Base-by-base conservation (phyloP, 768 basidiomycete species). In the Podaxis carcinomalis region DNA sequence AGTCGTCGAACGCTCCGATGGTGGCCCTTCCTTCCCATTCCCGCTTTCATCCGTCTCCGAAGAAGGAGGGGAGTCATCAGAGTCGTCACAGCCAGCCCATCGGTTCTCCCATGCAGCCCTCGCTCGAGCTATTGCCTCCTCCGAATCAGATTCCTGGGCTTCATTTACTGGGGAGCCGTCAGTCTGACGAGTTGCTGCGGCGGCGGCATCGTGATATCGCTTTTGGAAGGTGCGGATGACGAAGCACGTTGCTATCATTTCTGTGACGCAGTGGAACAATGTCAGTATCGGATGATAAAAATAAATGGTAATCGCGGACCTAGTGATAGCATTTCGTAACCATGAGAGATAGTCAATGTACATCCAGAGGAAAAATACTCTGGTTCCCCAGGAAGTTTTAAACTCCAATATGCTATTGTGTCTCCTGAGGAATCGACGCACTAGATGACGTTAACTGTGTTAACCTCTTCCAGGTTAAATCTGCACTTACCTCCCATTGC, bases 401-500 rank as follows among this genome's bases (percentile, higher is more conserved):
- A 28, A 32, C 56, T 57, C 42, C 44, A 57, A 35, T 57, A 57
- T 3, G 56, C 56, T 4, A 57, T 35, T 1, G 56, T 57, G 21
- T 57, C 44, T 21, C 46, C 56, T 19, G 1, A 7, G 3, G 21
- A n/a, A 19, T 57, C 44, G 5, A 57, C 9, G 19, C 56, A 57
- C 56, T 57, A 11, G 10, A 23, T 6, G 14, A 44, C 19, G 19
- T 44, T 44, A 44, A 16, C 1, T 44, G 42, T 1, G 42, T 9
- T 6, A 19, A 44, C 32, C 32, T 32, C 32, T 32, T 32, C 32
- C 32, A 32, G 7, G 32, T 32, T 32, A 7, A 32, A 32, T 32
- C 32, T 6, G 32, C 42, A 44, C 42, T 7, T 49, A 57, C 56
- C 32, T 57, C 56, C 56, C 56, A 57, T 47, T 57, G 27, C 56